A percentile compares a stretch with the other conserved stretches of the same genome.
phyloP scores from a whole-genome alignment of 345 rosid genomes.

The Triadica sebifera region DNA sequence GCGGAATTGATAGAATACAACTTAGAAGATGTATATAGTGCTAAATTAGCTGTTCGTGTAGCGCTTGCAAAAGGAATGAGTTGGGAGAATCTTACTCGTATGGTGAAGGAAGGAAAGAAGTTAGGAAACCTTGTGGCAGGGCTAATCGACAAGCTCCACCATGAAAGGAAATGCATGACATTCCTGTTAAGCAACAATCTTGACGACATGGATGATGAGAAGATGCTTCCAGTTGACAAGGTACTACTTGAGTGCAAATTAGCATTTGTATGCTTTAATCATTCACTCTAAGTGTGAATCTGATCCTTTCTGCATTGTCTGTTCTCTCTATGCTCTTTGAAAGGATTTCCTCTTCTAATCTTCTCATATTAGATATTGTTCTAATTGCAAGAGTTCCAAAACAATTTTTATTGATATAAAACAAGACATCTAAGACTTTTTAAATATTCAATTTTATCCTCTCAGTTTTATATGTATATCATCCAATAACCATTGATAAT shows the following conservation, averaged over 20 bases:
- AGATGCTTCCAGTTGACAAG: constrained; percentile 93
- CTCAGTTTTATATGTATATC: no score
- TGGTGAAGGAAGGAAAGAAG: constrained; percentile 98
- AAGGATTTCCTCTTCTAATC: no score
- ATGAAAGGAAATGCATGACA: constrained; percentile 91
- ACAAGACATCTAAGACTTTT: no score
- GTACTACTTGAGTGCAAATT: constrained; percentile 33
- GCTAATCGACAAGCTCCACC: constrained; percentile 75
- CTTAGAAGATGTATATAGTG: constrained; percentile 93
- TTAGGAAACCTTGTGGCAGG: constrained; percentile 95
- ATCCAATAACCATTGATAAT: no score
- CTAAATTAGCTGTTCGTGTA: constrained; percentile 95
- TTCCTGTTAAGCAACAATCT: constrained; percentile 92
- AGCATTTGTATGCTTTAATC: not conserved
- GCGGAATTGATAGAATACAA: constrained; percentile 95
- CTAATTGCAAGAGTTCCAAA: no score
- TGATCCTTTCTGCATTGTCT: not conserved
- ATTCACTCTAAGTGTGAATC: not conserved
- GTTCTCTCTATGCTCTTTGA: constrained; percentile 6
- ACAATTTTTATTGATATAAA: no score
- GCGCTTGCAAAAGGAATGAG: constrained; percentile 94
- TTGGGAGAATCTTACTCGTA: constrained; percentile 97
- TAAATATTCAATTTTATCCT: no score
- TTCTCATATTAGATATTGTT: no score
- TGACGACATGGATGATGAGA: constrained; percentile 98